phyloP scores from a whole-genome alignment of 1,284 basidiomycete genomes.

The Phaffia rhodozyma region DNA sequence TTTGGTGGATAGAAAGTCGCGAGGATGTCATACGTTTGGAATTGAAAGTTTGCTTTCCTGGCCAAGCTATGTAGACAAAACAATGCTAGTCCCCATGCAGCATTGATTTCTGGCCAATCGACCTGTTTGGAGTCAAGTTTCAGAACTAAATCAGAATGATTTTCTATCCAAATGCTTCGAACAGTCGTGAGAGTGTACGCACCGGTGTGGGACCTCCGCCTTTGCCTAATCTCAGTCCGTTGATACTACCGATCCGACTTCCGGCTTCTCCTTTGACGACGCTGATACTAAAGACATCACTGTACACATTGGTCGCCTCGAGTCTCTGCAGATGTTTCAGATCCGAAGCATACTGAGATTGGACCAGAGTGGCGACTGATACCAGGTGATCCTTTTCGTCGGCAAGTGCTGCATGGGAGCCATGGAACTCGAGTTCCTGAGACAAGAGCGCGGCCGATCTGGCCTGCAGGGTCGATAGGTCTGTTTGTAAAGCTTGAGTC shows the following conservation, averaged over 20 bases:
- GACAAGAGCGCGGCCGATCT: neutral
- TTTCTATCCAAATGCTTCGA: neutral
- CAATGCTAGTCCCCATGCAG: conserved; percentile 95
- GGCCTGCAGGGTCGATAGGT: no score
- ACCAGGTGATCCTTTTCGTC: neutral
- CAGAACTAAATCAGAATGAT: neutral
- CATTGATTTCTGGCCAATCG: conserved; percentile 98
- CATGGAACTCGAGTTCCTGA: conserved; percentile 7
- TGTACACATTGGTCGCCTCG: conserved; percentile 91
- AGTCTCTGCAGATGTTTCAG: conserved; percentile 59
- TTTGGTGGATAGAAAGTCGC: neutral
- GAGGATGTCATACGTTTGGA: conserved; percentile 53
- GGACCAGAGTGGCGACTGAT: neutral
- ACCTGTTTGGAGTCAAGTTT: conserved; percentile 42
- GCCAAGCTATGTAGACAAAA: conserved; percentile 82
- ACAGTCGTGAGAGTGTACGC: neutral
- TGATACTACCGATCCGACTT: conserved; percentile 82
- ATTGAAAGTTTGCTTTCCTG: conserved; percentile 72
- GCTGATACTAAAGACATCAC: conserved; percentile 96
- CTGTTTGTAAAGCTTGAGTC: neutral
- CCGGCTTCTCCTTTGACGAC: conserved; percentile 51
- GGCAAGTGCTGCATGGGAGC: neutral
- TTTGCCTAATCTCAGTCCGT: conserved; percentile 66
- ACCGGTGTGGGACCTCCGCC: conserved; percentile 47
- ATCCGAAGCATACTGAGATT: conserved; percentile 2